Conservation (phyloP, 2,329 filamentous ascomycete genomes). For the Xylariaceae sp. region DNA sequence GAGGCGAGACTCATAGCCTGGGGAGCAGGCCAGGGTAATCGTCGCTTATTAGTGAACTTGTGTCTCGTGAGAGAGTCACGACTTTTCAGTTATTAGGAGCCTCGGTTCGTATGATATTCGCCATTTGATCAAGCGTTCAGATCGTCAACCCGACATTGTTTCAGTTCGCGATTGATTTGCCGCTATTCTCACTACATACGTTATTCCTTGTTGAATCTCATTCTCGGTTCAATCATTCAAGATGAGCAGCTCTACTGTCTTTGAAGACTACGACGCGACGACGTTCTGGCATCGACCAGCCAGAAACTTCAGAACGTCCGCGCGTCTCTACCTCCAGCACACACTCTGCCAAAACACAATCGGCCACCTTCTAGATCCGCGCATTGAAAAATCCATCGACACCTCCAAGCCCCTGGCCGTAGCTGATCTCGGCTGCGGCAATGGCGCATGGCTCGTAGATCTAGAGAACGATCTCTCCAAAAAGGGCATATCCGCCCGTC, state of each 20-base stretch:
- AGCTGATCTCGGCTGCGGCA: slow-evolving; percentile 27
- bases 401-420: slow-evolving; percentile 11
- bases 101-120: neutral
- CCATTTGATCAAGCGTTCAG: neutral
- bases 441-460: slow-evolving; percentile 24
- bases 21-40: neutral
- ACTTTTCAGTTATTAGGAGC: neutral
- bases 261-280: slow-evolving; percentile 5
- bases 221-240: neutral
- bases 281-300: slow-evolving; percentile 21
- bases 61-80: neutral
- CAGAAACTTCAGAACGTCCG: slow-evolving; percentile 24
- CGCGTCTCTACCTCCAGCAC: slow-evolving; percentile 28
- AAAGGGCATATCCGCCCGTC: slow-evolving; percentile 1
- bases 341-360: slow-evolving; percentile 26
- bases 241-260: neutral
- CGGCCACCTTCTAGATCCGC: slow-evolving; percentile 21
- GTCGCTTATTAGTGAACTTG: too few species aligned
- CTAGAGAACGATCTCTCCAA: slow-evolving; percentile 18
- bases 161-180: neutral
- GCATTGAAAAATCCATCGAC: slow-evolving; percentile 10
- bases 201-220: neutral
- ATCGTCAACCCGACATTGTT: neutral
- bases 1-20: neutral
- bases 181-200: neutral